Conservation (phyloP, 2,329 filamentous ascomycete species). For the Sclerotinia trifoliorum region DNA sequence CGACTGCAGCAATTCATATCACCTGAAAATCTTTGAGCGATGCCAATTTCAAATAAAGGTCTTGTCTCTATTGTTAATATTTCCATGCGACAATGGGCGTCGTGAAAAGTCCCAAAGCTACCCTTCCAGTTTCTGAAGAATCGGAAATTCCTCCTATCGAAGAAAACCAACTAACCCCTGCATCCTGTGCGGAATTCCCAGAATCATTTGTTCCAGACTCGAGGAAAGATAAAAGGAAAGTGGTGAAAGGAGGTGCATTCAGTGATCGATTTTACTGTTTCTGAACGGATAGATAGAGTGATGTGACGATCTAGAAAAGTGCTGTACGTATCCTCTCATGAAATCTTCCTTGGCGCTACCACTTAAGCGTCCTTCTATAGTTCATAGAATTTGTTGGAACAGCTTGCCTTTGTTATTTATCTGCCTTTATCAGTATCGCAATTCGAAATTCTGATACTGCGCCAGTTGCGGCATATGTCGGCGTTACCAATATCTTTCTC, state of each 20-base stretch:
- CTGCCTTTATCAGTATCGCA: constrained; percentile 39
- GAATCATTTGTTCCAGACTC: constrained; percentile 30
- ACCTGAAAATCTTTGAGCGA: neutral
- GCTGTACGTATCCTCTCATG: constrained; percentile 22
- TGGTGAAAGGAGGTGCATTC: constrained; percentile 16
- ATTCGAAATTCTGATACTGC: constrained; percentile 37
- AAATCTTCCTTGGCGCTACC: neutral
- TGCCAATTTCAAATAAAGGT: neutral
- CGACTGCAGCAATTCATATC: neutral
- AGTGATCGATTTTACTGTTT: constrained; percentile 15
- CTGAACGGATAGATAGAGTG: constrained; percentile 27
- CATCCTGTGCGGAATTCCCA: constrained; percentile 27
- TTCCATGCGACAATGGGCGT: neutral
- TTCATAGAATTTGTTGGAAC: constrained; percentile 40
- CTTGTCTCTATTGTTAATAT: neutral
- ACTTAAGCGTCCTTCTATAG: constrained; percentile 23
- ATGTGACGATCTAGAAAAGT: constrained; percentile 28
- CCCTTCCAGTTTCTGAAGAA: neutral
- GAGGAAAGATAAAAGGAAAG: constrained; percentile 24
- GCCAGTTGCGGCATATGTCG: constrained; percentile 39
- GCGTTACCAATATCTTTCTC: constrained; percentile 38
- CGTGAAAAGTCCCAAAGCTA: neutral
- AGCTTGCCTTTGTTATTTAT: constrained; percentile 37
- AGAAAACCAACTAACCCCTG: constrained; percentile 12
- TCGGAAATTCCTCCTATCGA: neutral